Conservation (phyloP, 176 grass and related monocot species). For the Oropetium thomaeum region DNA sequence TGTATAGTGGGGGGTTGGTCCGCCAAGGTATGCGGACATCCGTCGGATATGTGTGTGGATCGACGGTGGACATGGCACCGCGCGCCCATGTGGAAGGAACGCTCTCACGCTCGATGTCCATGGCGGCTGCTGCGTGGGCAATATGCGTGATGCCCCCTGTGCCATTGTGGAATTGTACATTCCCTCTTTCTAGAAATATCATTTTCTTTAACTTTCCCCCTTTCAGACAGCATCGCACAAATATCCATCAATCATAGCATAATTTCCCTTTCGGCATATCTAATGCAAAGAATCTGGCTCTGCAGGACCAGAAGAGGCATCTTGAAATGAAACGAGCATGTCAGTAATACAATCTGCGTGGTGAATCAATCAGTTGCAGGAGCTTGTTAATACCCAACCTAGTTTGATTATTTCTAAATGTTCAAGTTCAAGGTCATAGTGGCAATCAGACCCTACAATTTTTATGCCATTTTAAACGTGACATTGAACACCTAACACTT, state of each 20-base stretch:
- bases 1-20: conserved; percentile 4
- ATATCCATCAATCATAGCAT: background rate
- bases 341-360: background rate
- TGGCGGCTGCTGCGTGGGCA: background rate
- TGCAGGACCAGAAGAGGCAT: background rate
- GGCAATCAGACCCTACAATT: background rate
- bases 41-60: background rate
- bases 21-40: background rate
- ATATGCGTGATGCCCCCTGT: background rate
- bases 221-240: background rate
- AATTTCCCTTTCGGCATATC: background rate
- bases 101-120: background rate
- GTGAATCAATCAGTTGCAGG: background rate
- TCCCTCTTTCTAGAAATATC: background rate
- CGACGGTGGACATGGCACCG: background rate
- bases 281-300: background rate
- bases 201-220: background rate
- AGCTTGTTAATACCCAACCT: background rate
- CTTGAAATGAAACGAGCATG: background rate
- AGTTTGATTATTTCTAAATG: background rate
- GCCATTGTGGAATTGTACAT: background rate
- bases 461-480: background rate
- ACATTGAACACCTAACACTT: background rate
- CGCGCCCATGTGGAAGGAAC: background rate
- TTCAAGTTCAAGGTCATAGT: background rate